These are phyloP conservation scores for Lentinus tigrinus DNA, from an alignment of 768 basidiomycete genomes.

Conservation along the genomic window DNA sequence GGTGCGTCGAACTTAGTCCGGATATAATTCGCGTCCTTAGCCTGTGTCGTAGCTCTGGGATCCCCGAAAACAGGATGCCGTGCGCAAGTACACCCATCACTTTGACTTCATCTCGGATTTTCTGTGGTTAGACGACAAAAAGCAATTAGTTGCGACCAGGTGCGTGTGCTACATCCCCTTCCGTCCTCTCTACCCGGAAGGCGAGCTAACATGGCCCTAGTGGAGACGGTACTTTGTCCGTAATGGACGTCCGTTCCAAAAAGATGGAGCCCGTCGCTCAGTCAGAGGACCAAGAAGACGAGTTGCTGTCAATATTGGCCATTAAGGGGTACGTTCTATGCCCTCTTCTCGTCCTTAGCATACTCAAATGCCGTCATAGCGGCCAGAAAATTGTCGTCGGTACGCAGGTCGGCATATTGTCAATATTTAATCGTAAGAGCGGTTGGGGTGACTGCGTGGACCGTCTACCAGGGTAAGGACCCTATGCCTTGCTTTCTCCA, in stretches of 20 bases:
- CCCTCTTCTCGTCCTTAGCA: background rate
- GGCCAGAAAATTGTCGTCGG: slow-evolving; percentile 85
- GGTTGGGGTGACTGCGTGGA: slow-evolving; percentile 95
- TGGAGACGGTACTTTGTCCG: slow-evolving; percentile 90
- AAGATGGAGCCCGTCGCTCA: slow-evolving; percentile 76
- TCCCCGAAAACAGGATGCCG: slow-evolving; percentile 61
- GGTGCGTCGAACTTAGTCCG: slow-evolving; percentile 39
- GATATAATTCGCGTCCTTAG: background rate
- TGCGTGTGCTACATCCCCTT: slow-evolving; percentile 36
- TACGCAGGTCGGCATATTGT: slow-evolving; percentile 85
- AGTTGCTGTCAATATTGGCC: slow-evolving; percentile 79
- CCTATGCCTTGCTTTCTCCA: background rate
- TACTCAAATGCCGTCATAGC: slow-evolving; percentile 33
- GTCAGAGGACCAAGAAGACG: slow-evolving; percentile 96
- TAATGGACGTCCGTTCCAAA: slow-evolving; percentile 86
- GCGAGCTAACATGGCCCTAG: slow-evolving; percentile 37
- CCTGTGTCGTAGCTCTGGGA: slow-evolving; percentile 78
- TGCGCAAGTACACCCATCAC: slow-evolving; percentile 78
- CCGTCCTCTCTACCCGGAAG: background rate
- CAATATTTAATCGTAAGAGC: slow-evolving; percentile 82
- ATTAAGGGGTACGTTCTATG: slow-evolving; percentile 71
- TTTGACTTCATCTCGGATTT: slow-evolving; percentile 96
- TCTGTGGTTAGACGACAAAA: slow-evolving; percentile 73
- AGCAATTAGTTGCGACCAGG: slow-evolving; percentile 76
- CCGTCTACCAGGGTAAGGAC: slow-evolving; percentile 77